Evolutionary conservation across 495 filamentous ascomycete species (phyloP), one percentile per base, ranked within the genome.

Genomic region (Penicillium arizonense): DNA sequence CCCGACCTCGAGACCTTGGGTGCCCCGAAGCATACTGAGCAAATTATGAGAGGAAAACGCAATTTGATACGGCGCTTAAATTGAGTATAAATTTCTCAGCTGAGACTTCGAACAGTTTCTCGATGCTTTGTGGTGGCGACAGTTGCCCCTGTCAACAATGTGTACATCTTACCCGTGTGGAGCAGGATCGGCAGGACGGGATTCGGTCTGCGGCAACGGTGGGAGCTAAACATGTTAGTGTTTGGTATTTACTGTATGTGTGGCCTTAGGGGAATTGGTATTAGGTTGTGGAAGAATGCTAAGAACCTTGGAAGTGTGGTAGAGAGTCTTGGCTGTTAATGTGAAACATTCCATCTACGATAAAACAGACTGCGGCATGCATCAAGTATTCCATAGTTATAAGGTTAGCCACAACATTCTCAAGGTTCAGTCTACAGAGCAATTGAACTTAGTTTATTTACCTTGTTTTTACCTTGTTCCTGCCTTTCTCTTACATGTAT

Each of bases 281-380:
- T 30, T 10, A 0, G 88, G 89, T 64, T 90, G 45, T 8, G 6
- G 28, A 9, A 8, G 69, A 73, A 16, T 84, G 79, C 3, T 81
- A 85, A 55, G 76, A 18, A 18, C 18, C 18, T 18, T 18, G 18
- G 18, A 79, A 11, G 76, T 86, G 30, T 54, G 85, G 16, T 85
- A 79, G 89, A 91, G 65, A 84, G 85, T 68, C 91, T 92, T 61
- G 77, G 80, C 41, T 91, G 85, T 67, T 89, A 10, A 30, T 4
- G 28, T 30, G 28, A 30, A 30, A 7, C 28, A 7, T 30, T 30
- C 28, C 2, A 30, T 30, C 5, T 30, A 30, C 6, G 28, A 5
- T 30, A 30, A 7, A 30, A 30, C 3, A 10, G 28, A 30, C 9
- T 26, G 24, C 5, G 3, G 23, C 23, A 24, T 24, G 23, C 23